phyloP scores from a whole-genome alignment of 345 rosid genomes.

The Garcia nutans region DNA sequence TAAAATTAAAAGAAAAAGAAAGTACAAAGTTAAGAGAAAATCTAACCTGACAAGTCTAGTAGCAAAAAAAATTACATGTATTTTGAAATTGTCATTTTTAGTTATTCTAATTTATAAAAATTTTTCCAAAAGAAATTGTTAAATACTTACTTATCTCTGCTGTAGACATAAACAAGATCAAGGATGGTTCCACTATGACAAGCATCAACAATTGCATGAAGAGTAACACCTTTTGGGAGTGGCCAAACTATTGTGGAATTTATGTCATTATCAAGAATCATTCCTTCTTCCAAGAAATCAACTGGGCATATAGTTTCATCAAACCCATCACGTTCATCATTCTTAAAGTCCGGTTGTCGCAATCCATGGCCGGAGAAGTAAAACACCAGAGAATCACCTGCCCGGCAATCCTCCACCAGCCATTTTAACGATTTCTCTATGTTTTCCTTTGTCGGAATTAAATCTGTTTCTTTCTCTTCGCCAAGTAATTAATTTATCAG shows the following conservation, averaged over 20 bases:
- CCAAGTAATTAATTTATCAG: not conserved
- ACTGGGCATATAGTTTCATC: slow-evolving; percentile 57
- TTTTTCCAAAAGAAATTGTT: too few relatives aligned
- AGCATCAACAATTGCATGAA: slow-evolving; percentile 63
- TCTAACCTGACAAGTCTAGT: too few relatives aligned
- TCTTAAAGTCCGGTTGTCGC: slow-evolving; percentile 37
- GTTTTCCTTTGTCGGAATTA: slow-evolving; percentile 48
- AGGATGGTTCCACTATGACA: slow-evolving; percentile 73
- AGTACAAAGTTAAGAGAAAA: too few relatives aligned
- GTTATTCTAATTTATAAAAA: too few relatives aligned
- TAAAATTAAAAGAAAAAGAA: too few relatives aligned
- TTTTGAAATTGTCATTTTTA: too few relatives aligned
- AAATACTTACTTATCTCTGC: slow-evolving; percentile 34
- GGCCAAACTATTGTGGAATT: slow-evolving; percentile 49
- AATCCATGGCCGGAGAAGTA: slow-evolving; percentile 67
- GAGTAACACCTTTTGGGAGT: slow-evolving; percentile 43
- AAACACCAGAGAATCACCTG: slow-evolving; percentile 53
- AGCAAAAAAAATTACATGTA: too few relatives aligned
- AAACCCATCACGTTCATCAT: slow-evolving; percentile 57
- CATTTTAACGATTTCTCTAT: slow-evolving; percentile 42
- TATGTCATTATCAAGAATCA: slow-evolving; percentile 51
- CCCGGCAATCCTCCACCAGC: slow-evolving; percentile 44
- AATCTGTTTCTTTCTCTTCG: slow-evolving; percentile 37
- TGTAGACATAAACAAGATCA: slow-evolving; percentile 45
- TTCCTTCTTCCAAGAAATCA: slow-evolving; percentile 46